Percentiles rank a stretch among this genome's conserved stretches.
Evolutionary conservation across 1,284 basidiomycete species (phyloP).

Genomic region (Testicularia cyperi): DNA sequence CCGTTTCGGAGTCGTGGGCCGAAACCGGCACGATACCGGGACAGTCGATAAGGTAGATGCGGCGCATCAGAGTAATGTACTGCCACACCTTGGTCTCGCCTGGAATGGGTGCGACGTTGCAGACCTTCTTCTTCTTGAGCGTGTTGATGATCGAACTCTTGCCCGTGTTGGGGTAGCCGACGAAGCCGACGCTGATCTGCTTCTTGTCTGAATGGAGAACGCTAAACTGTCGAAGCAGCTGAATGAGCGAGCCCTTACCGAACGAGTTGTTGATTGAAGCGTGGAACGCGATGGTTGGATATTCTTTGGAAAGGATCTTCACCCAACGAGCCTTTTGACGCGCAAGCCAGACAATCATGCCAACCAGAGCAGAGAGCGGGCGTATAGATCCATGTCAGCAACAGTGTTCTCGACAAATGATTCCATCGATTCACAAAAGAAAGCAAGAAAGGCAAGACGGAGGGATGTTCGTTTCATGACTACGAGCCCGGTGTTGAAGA

Average conservation of each 20-base stretch:
- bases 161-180: slow-evolving; percentile 98
- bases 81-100: slow-evolving; percentile 99
- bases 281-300: slow-evolving; percentile 96
- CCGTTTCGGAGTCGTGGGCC: slow-evolving; percentile 82
- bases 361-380: too few species aligned
- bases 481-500: slow-evolving; percentile 44
- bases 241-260: slow-evolving; percentile 95
- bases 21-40: slow-evolving; percentile 96
- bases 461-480: slow-evolving; percentile 50
- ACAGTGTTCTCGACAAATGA: not conserved
- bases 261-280: slow-evolving; percentile 99
- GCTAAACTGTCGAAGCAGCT: slow-evolving; percentile 93
- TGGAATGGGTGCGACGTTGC: slow-evolving; percentile 92
- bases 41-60: slow-evolving; percentile 99
- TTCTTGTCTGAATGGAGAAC: slow-evolving; percentile 98
- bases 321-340: slow-evolving; percentile 83
- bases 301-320: slow-evolving; percentile 88
- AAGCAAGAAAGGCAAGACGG: not conserved
- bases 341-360: slow-evolving; percentile 2
- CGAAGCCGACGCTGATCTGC: slow-evolving; percentile 96
- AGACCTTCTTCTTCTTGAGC: slow-evolving; percentile 96
- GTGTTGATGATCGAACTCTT: slow-evolving; percentile 99
- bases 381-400: not conserved
- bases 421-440: not conserved
- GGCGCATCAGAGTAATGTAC: slow-evolving; percentile 92